phyloP scores from a whole-genome alignment of 2,329 filamentous ascomycete species.

The Zalaria sp. region DNA sequence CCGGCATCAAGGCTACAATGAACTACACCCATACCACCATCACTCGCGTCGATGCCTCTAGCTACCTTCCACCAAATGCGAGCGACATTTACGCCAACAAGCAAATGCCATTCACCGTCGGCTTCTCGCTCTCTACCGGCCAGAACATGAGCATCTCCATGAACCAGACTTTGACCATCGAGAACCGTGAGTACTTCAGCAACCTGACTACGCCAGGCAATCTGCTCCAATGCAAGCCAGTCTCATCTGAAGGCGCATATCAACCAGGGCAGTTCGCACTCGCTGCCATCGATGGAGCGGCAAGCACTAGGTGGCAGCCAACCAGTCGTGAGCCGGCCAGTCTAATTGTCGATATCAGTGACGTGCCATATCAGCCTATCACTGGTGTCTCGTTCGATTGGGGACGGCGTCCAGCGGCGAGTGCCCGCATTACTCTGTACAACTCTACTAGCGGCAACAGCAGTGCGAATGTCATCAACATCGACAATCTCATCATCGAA shows the following conservation, averaged over 20 bases:
- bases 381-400: constrained; percentile 44
- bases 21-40: constrained; percentile 53
- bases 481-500: constrained; percentile 22
- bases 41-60: constrained; percentile 29
- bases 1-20: constrained; percentile 45
- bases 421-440: constrained; percentile 40
- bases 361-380: constrained; percentile 25
- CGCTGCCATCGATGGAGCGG: constrained; percentile 50
- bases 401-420: constrained; percentile 40
- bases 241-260: constrained; percentile 32
- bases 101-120: constrained; percentile 44
- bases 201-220: constrained; percentile 37
- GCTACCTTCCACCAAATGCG: constrained; percentile 35
- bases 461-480: constrained; percentile 10
- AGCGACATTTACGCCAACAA: constrained; percentile 38
- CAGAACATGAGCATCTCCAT: constrained; percentile 32
- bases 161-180: constrained; percentile 29
- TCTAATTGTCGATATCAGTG: constrained; percentile 40
- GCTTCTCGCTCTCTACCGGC: constrained; percentile 20
- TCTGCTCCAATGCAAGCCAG: constrained; percentile 47
- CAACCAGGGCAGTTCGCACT: constrained; percentile 56
- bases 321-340: constrained; percentile 35
- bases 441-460: constrained; percentile 27
- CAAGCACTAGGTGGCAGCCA: constrained; percentile 55
- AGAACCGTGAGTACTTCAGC: constrained; percentile 16